Evolutionary conservation across 805 yeast genomes (phyloP).

Genomic region (Vanderwaltozyma yarrowii): DNA sequence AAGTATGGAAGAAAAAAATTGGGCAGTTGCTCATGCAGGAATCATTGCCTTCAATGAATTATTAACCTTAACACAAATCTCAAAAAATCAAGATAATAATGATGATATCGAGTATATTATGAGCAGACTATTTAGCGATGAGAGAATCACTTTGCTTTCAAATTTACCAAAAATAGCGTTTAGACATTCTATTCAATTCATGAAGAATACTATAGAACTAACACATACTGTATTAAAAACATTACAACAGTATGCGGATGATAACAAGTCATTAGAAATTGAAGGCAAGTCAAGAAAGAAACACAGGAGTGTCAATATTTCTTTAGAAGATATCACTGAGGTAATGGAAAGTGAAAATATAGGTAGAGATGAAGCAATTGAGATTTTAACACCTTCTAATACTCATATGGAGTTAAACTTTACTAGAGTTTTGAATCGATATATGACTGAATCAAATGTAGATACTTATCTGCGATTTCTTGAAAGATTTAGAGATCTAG

Average conservation of each 20-base stretch:
- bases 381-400: slow-evolving; percentile 11
- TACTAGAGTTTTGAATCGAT: slow-evolving; percentile 14
- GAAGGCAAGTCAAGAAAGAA: slow-evolving; percentile 34
- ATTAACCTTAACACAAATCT: slow-evolving; percentile 34
- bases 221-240: slow-evolving; percentile 56
- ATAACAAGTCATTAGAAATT: slow-evolving; percentile 42
- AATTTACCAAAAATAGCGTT: slow-evolving; percentile 53
- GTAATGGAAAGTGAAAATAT: slow-evolving; percentile 28
- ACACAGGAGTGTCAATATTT: slow-evolving; percentile 14
- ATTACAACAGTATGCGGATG: slow-evolving; percentile 47
- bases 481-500: slow-evolving; percentile 49
- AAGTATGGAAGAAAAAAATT: slow-evolving; percentile 35
- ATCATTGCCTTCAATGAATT: slow-evolving; percentile 59
- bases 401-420: slow-evolving; percentile 14
- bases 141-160: slow-evolving; percentile 43
- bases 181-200: slow-evolving; percentile 52
- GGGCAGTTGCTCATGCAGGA: slow-evolving; percentile 59
- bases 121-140: slow-evolving; percentile 61
- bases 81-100: slow-evolving; percentile 29
- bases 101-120: slow-evolving; percentile 46
- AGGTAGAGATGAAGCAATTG: slow-evolving; percentile 27
- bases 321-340: slow-evolving; percentile 27
- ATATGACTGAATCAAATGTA: slow-evolving; percentile 43
- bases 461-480: slow-evolving; percentile 57
- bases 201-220: slow-evolving; percentile 51